These are phyloP conservation scores for Chondrostereum purpureum DNA, from an alignment of 1,284 basidiomycete species.

Conservation along the genomic window DNA sequence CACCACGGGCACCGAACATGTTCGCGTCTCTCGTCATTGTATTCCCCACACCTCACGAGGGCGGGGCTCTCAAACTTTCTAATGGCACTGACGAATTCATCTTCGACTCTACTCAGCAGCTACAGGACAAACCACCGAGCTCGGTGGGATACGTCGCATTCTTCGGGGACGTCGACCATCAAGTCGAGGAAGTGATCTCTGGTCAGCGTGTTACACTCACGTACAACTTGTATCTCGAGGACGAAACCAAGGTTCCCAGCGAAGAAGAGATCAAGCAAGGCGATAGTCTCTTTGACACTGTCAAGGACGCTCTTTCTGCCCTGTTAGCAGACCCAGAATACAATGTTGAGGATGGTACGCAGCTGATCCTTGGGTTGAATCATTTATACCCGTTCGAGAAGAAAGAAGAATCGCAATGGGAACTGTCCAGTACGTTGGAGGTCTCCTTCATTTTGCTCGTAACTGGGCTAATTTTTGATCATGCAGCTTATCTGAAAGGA, in stretches of 20 bases:
- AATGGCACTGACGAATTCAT: conserved; percentile 21
- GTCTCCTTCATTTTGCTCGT: neutral
- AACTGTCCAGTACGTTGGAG: neutral
- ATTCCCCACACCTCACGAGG: conserved; percentile 32
- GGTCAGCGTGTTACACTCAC: conserved; percentile 33
- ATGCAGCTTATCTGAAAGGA: neutral
- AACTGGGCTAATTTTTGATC: neutral
- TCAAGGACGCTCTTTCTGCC: neutral
- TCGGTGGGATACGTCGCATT: conserved; percentile 26
- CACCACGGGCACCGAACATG: conserved; percentile 23
- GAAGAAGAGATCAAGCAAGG: neutral
- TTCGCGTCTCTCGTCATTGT: conserved; percentile 31
- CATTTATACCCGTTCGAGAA: neutral
- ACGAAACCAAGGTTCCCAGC: neutral
- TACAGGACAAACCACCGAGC: conserved; percentile 11
- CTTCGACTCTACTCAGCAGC: conserved; percentile 20
- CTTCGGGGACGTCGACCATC: conserved; percentile 33
- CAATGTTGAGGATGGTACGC: neutral
- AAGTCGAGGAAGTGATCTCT: conserved; percentile 29
- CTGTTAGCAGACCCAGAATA: neutral
- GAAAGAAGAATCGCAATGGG: neutral
- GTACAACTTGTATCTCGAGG: conserved; percentile 17
- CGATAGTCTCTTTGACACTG: neutral
- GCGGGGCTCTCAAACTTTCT: conserved; percentile 28
- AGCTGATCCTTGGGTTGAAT: neutral